Evolutionary conservation across 371 early-diverging fungal genomes (phyloP).

Genomic region (Syncephalastrum monosporum): DNA sequence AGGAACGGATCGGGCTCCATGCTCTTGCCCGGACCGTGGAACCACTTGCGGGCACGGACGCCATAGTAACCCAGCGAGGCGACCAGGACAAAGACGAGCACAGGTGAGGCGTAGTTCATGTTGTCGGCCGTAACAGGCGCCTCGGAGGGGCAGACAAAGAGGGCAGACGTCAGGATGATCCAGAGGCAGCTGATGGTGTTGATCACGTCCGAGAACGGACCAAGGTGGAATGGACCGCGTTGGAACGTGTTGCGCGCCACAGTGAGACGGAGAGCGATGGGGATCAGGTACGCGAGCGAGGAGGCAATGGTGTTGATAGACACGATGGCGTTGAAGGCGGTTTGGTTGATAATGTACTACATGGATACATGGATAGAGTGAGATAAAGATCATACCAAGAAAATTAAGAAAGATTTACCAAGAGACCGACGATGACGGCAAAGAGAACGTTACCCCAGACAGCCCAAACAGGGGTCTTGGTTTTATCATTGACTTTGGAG

Average conservation of each 20-base stretch:
- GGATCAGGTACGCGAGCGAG: conserved; percentile 69
- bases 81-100: conserved; percentile 30
- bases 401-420: conserved; percentile 21
- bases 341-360: conserved; percentile 50
- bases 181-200: conserved; percentile 52
- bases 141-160: conserved; percentile 63
- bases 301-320: conserved; percentile 70
- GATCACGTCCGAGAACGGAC: conserved; percentile 50
- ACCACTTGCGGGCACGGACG: conserved; percentile 53
- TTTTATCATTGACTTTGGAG: conserved; percentile 30
- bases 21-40: conserved; percentile 46
- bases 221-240: conserved; percentile 57
- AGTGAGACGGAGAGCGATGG: conserved; percentile 51
- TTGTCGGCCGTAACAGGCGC: conserved; percentile 56
- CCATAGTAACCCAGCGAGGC: conserved; percentile 39
- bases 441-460: conserved; percentile 53
- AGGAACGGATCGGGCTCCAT: conserved; percentile 27
- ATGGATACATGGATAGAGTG: conserved; percentile 25
- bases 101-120: conserved; percentile 44
- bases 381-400: conserved; percentile 39
- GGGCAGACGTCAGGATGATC: conserved; percentile 57
- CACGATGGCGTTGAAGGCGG: conserved; percentile 64
- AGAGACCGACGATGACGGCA: conserved; percentile 40
- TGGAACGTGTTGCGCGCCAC: conserved; percentile 43
- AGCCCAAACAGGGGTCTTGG: conserved; percentile 41